Evolutionary conservation across 257 asterid genomes (phyloP).

Genomic region (Pogostemon cablin): DNA sequence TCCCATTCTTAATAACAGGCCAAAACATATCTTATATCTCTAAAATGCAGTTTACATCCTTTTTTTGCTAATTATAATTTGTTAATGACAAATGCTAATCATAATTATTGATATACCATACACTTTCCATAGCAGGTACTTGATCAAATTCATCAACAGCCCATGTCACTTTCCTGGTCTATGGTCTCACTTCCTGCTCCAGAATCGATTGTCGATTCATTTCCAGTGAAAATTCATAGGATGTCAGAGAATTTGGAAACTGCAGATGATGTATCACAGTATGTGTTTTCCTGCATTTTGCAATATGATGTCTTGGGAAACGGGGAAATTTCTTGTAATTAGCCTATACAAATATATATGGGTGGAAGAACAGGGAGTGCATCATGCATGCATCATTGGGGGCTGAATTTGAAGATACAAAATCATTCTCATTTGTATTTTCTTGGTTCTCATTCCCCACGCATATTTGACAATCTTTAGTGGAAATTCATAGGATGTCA

Average conservation of each 20-base stretch:
- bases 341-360: background rate
- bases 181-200: constrained; percentile 85
- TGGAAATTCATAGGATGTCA: constrained; percentile 57
- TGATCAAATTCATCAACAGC: constrained; percentile 94
- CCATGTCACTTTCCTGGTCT: constrained; percentile 72
- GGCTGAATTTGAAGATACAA: background rate
- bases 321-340: background rate
- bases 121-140: constrained; percentile 57
- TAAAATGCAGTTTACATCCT: background rate
- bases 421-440: background rate
- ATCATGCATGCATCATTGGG: background rate
- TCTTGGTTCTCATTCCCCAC: too few species aligned
- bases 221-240: constrained; percentile 67
- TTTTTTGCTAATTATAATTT: background rate
- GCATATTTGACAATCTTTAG: constrained; percentile 43
- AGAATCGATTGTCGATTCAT: constrained; percentile 84
- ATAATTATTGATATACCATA: constrained; percentile 8
- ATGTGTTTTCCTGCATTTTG: constrained; percentile 45
- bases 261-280: constrained; percentile 63
- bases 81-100: background rate
- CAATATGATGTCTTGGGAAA: constrained; percentile 11
- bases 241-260: constrained; percentile 48
- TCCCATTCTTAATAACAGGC: background rate
- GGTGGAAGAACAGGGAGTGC: background rate
- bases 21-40: constrained; percentile 12